Percentiles rank a stretch among this genome's conserved stretches.
Conservation (phyloP, 1,284 basidiomycete species). For the Tylopilus orsonianus region DNA sequence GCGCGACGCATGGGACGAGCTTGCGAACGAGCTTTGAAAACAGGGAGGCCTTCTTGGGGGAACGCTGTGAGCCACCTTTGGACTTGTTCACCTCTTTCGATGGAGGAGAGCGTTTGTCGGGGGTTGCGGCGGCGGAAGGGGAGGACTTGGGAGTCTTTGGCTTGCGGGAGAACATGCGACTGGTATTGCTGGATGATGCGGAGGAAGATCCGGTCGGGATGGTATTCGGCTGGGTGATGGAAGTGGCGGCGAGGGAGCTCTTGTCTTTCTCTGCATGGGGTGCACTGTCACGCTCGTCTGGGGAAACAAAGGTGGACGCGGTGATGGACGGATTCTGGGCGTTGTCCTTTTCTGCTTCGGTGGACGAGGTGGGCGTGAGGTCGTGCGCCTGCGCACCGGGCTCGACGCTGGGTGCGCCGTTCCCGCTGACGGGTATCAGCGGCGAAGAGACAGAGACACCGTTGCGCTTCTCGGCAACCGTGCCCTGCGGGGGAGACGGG, state of each 20-base stretch:
- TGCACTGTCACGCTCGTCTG: slow-evolving; percentile 35
- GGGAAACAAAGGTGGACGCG: slow-evolving; percentile 33
- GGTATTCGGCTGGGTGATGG: slow-evolving; percentile 34
- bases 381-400: slow-evolving; percentile 37
- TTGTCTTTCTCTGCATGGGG: slow-evolving; percentile 40
- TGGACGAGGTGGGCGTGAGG: slow-evolving; percentile 34
- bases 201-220: slow-evolving; percentile 27
- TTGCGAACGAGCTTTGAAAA: slow-evolving; percentile 47
- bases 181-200: slow-evolving; percentile 18
- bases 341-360: slow-evolving; percentile 36
- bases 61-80: slow-evolving; percentile 37
- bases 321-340: slow-evolving; percentile 33
- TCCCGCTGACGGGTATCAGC: slow-evolving; percentile 30
- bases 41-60: slow-evolving; percentile 41
- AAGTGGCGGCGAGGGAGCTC: slow-evolving; percentile 43
- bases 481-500: slow-evolving; percentile 17
- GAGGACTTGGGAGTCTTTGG: slow-evolving; percentile 25
- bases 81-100: slow-evolving; percentile 37
- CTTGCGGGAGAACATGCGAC: slow-evolving; percentile 36
- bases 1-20: slow-evolving; percentile 50
- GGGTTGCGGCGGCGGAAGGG: slow-evolving; percentile 16
- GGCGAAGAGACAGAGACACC: slow-evolving; percentile 12
- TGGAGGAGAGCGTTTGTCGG: slow-evolving; percentile 34
- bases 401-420: slow-evolving; percentile 20
- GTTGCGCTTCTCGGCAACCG: slow-evolving; percentile 26